A percentile compares a stretch with the other conserved stretches of the same genome.
These are phyloP conservation scores for Ehretia macrophylla DNA, from an alignment of 257 asterid genomes.

Conservation along the genomic window DNA sequence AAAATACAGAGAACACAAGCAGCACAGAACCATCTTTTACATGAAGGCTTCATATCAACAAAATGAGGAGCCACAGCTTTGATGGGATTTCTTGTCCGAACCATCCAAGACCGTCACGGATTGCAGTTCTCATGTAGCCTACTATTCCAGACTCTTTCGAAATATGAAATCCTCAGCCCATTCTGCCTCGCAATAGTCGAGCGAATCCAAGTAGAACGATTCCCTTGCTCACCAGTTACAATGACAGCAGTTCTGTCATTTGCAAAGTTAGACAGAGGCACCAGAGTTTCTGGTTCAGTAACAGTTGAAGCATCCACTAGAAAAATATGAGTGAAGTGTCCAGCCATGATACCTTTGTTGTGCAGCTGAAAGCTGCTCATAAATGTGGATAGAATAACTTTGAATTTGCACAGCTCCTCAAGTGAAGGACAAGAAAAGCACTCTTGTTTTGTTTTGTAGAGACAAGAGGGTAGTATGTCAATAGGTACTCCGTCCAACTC, in stretches of 20 bases:
- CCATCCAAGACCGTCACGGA: too few relatives aligned
- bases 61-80: too few relatives aligned
- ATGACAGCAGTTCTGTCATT: conserved; percentile 15
- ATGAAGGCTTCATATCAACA: too few relatives aligned
- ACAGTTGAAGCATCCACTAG: conserved; percentile 28
- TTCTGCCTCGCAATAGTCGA: conserved; percentile 23
- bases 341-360: too few relatives aligned
- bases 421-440: conserved; percentile 20
- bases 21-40: too few relatives aligned
- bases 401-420: background rate
- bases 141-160: conserved; percentile 16
- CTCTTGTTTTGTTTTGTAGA: background rate
- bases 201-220: conserved; percentile 26
- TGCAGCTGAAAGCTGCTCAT: conserved; percentile 17
- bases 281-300: conserved; percentile 27
- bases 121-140: background rate
- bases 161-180: conserved; percentile 27
- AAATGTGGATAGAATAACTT: conserved; percentile 16
- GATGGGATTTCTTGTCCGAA: too few relatives aligned
- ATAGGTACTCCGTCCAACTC: conserved; percentile 19
- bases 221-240: conserved; percentile 13
- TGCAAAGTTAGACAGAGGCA: conserved; percentile 20
- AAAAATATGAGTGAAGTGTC: conserved; percentile 23
- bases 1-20: too few relatives aligned
- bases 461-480: conserved; percentile 23